A percentile compares a stretch with the other conserved stretches of the same genome.
These are phyloP conservation scores for Tylopilus sp. DNA, from an alignment of 1,284 basidiomycete species.

Conservation along the genomic window DNA sequence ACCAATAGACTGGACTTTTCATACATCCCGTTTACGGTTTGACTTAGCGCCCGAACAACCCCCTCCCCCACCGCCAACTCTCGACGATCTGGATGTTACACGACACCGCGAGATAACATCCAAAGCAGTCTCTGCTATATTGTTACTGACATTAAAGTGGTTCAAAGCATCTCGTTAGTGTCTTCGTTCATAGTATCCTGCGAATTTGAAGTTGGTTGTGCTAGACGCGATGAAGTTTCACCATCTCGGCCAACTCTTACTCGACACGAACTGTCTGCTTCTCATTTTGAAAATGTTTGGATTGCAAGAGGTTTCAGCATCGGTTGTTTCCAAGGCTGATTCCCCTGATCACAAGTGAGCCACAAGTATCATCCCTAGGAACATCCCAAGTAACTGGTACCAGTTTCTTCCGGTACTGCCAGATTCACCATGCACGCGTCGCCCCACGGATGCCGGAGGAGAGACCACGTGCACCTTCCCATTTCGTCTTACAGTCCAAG, in stretches of 20 bases:
- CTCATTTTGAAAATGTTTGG: slow-evolving; percentile 98
- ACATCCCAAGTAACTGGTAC: slow-evolving; percentile 13
- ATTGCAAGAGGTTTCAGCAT: slow-evolving; percentile 82
- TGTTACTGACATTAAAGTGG: slow-evolving; percentile 92
- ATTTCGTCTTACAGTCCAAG: slow-evolving; percentile 52
- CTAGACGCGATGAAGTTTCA: slow-evolving; percentile 98
- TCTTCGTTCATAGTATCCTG: not conserved
- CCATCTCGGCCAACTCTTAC: slow-evolving; percentile 89
- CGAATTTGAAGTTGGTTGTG: slow-evolving; percentile 5
- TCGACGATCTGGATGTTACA: slow-evolving; percentile 94
- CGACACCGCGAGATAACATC: slow-evolving; percentile 97
- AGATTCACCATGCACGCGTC: slow-evolving; percentile 66
- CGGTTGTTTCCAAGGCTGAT: slow-evolving; percentile 87
- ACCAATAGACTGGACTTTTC: not conserved
- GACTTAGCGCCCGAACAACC: slow-evolving; percentile 57
- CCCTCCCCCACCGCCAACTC: slow-evolving; percentile 66
- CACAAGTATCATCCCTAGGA: not conserved
- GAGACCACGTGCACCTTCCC: slow-evolving; percentile 54
- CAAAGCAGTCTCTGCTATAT: slow-evolving; percentile 94
- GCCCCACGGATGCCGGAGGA: slow-evolving; percentile 56
- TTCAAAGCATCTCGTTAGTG: slow-evolving; percentile 93
- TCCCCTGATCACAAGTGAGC: slow-evolving; percentile 78
- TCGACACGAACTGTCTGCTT: slow-evolving; percentile 94
- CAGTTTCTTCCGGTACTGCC: slow-evolving; percentile 96
- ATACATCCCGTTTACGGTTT: slow-evolving; percentile 6